Conservation (phyloP, 164 flowering plant genomes). For the Buxus sempervirens region DNA sequence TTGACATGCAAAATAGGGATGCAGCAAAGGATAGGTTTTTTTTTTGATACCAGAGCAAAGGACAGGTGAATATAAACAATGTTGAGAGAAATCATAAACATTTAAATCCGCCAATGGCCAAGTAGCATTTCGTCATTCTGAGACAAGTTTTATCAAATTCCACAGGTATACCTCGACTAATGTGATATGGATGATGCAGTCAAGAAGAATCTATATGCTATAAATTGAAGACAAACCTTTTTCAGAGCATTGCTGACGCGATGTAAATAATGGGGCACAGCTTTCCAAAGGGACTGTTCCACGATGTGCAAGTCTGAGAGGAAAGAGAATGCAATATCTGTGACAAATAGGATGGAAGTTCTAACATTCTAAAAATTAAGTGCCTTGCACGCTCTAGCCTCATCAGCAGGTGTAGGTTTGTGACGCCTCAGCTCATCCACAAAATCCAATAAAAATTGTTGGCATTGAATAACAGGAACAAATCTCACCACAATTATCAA, state of each 20-base stretch:
- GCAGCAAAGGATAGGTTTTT: no score
- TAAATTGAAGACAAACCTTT: conserved; percentile 46
- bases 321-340: no score
- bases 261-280: conserved; percentile 88
- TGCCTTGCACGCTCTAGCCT: no score
- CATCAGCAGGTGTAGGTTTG: no score
- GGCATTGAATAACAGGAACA: no score
- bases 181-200: not conserved
- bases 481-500: no score
- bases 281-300: conserved; percentile 97
- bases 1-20: not conserved
- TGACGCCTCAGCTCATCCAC: conserved; percentile 85
- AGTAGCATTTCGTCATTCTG: not conserved
- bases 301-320: conserved; percentile 89
- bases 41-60: no score
- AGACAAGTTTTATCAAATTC: no score
- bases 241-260: conserved; percentile 91
- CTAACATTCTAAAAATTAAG: no score
- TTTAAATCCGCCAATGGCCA: not conserved
- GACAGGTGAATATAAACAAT: not conserved
- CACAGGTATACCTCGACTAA: not conserved
- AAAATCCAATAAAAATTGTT: no score
- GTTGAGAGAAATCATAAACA: not conserved
- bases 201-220: not conserved
- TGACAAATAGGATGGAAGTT: no score